A percentile compares a stretch with the other conserved stretches of the same genome.
phyloP scores from a whole-genome alignment of 768 basidiomycete species.

The Suillus subalutaceus region DNA sequence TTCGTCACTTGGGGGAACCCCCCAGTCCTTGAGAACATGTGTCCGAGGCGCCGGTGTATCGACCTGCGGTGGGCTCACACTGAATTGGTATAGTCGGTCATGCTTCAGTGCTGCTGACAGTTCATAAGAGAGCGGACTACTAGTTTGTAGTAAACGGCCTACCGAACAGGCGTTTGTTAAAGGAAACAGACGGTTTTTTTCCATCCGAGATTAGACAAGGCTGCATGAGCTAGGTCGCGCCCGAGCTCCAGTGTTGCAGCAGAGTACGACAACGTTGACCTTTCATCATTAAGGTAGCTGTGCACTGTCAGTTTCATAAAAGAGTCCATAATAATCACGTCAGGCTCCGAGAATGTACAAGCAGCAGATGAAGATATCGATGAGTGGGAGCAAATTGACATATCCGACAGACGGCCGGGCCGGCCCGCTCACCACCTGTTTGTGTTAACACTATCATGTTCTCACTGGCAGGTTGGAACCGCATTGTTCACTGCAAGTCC shows the following conservation, averaged over 20 bases:
- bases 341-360: not conserved
- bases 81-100: slow-evolving; percentile 28
- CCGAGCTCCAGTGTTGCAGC: slow-evolving; percentile 20
- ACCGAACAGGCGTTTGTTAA: not conserved
- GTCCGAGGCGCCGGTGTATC: not conserved
- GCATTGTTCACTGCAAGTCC: not conserved
- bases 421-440: not conserved
- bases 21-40: slow-evolving; percentile 43
- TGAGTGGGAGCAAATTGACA: not conserved
- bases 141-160: not conserved
- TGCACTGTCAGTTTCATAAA: slow-evolving; percentile 23
- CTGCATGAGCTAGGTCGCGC: slow-evolving; percentile 22
- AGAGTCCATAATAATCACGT: slow-evolving; percentile 6
- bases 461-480: not conserved
- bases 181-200: slow-evolving; percentile 14
- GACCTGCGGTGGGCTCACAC: slow-evolving; percentile 20
- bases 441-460: not conserved
- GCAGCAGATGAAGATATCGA: not conserved
- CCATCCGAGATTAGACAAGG: slow-evolving; percentile 22
- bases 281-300: slow-evolving; percentile 18
- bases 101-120: slow-evolving; percentile 19
- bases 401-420: no score
- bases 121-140: slow-evolving; percentile 5
- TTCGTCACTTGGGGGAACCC: slow-evolving; percentile 30
- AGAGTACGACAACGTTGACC: slow-evolving; percentile 1